Evolutionary conservation across 148 eudicot species (phyloP).

Genomic region (Rhododendron ovatum): DNA sequence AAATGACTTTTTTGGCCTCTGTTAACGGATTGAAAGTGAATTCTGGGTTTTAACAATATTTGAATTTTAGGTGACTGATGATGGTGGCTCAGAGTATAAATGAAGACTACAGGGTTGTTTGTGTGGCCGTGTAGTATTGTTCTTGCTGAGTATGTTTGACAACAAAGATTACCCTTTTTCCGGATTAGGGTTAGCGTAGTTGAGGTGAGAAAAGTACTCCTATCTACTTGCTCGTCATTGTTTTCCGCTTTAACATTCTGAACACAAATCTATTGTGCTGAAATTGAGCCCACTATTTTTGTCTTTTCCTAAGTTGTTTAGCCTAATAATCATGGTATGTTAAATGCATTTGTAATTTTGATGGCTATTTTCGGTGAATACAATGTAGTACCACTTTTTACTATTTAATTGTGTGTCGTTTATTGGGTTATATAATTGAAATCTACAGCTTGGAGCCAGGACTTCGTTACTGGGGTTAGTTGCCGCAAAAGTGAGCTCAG

Average conservation of each 20-base stretch:
- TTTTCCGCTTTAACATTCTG: not conserved
- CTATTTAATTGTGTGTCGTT: no score
- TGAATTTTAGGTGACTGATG: not conserved
- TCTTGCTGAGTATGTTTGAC: conserved; percentile 91
- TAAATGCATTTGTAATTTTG: no score
- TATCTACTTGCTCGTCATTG: not conserved
- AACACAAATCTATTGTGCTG: not conserved
- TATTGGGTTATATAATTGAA: no score
- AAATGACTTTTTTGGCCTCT: not conserved
- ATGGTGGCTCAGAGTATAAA: conserved; percentile 46
- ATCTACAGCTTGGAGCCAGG: no score
- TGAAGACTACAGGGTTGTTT: conserved; percentile 85
- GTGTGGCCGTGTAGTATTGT: conserved; percentile 85
- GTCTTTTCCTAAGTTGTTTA: no score
- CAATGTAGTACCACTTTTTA: no score
- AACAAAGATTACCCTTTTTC: conserved; percentile 62
- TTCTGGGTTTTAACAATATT: not conserved
- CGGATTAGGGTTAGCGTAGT: conserved; percentile 33
- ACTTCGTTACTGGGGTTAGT: conserved; percentile 67
- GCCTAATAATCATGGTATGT: no score
- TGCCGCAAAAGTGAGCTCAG: conserved; percentile 81
- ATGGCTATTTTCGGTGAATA: no score
- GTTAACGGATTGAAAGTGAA: not conserved
- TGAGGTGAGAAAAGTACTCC: conserved; percentile 47
- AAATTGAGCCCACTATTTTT: not conserved